Base-by-base conservation (phyloP, 2,329 filamentous ascomycete genomes). In the Nemania bipapillata region DNA sequence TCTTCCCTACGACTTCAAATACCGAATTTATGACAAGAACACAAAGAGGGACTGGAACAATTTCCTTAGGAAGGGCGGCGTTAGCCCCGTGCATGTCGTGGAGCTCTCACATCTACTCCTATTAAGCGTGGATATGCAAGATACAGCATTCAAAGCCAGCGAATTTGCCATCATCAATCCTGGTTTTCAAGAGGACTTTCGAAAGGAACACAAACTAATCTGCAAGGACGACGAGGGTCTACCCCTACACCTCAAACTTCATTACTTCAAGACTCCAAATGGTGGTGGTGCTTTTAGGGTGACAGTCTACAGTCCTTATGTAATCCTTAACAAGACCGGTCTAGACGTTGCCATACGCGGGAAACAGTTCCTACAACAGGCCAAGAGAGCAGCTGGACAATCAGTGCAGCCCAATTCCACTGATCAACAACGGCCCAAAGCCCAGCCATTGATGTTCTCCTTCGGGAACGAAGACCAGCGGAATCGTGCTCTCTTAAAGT, bases 31-130 rank as follows among this genome's bases (percentile, higher is more conserved):
- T 77, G 96, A 99, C 83, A 97, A 96, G 83, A 96, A 97, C 79
- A 97, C 94, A 0, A 96, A 95, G 84, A 97, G 96, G 79, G 96
- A 99, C 79, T 99, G 96, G 96, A 96, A 93, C 4, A 99, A 99
- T 79, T 99, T 99, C 82, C 83, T 99, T 54, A 90, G 96, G 65
- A 98, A 97, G 80, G 96, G 96, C 28, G 96, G 96, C 15, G 91
- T 98, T 65, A 99, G 96, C 78, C 96, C 96, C 0, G 94, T 99
- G 0, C 96, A 99, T 78, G 94, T 98, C 9, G 95, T 98, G 20
- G 95, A 99, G 80, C 85, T 99, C 22, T 97, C 95, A 0, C 96
- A 98, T 80, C 85, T 99, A 8, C 86, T 99, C 2, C 85, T 99
- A 32, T 87, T 99, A 75, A 98, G 95, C 76, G 88, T 99, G 70